A percentile compares a stretch with the other conserved stretches of the same genome.
Conservation (phyloP, 148 eudicot genomes). For the Nepenthes mirabilis region DNA sequence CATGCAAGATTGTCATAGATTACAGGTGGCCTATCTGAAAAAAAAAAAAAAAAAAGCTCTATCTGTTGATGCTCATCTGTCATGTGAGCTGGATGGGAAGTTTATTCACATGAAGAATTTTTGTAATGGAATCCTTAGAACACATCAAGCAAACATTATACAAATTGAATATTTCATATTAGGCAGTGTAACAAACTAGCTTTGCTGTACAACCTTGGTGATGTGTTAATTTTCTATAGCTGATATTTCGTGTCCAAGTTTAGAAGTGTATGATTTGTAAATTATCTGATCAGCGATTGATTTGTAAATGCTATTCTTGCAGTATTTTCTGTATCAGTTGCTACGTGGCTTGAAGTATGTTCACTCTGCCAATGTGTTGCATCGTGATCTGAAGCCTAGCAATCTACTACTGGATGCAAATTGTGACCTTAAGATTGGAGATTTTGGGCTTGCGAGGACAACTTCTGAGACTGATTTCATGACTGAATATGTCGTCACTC, state of each 20-base stretch:
- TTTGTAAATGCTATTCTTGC: conserved; percentile 16
- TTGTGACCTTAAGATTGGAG: conserved; percentile 86
- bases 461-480: conserved; percentile 83
- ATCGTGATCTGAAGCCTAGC: conserved; percentile 86
- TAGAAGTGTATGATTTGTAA: not conserved
- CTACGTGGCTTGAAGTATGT: conserved; percentile 76
- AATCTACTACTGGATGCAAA: conserved; percentile 70
- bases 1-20: no score
- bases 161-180: no score
- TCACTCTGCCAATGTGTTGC: conserved; percentile 81
- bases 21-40: no score
- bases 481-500: conserved; percentile 88
- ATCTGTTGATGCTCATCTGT: no score
- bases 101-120: no score
- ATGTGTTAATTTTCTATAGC: not conserved
- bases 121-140: no score
- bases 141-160: no score
- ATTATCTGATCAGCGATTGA: conserved; percentile 12
- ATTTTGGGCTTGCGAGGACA: conserved; percentile 80
- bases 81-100: no score
- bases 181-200: no score
- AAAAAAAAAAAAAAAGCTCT: no score
- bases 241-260: no score
- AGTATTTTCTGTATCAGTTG: conserved; percentile 81
- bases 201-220: no score